These are phyloP conservation scores for Penicillium arizonense DNA, from an alignment of 495 filamentous ascomycete species.

Conservation along the genomic window DNA sequence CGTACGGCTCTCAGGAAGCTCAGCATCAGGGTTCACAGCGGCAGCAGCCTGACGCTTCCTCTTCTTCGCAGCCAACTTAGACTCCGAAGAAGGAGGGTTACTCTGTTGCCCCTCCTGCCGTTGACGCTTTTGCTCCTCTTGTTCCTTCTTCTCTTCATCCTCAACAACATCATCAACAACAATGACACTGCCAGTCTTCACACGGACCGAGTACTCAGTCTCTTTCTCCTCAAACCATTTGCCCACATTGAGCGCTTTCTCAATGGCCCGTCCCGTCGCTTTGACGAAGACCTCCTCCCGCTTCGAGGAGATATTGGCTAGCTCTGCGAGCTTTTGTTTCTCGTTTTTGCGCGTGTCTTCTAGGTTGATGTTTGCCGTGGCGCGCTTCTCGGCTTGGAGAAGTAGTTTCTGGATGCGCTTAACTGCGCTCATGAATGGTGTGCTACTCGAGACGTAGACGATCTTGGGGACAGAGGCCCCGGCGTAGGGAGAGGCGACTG, in stretches of 20 bases:
- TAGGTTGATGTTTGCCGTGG: slow-evolving; percentile 39
- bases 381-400: slow-evolving; percentile 58
- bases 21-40: slow-evolving; percentile 38
- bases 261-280: slow-evolving; percentile 77
- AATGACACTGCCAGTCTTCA: slow-evolving; percentile 63
- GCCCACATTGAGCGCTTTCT: slow-evolving; percentile 63
- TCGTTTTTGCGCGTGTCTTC: slow-evolving; percentile 41
- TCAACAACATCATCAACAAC: slow-evolving; percentile 71
- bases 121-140: slow-evolving; percentile 19
- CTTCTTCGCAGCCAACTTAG: slow-evolving; percentile 35
- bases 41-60: slow-evolving; percentile 30
- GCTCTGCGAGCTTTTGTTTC: slow-evolving; percentile 31
- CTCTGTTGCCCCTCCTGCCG: slow-evolving; percentile 19
- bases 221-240: slow-evolving; percentile 60
- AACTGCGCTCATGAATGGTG: slow-evolving; percentile 79
- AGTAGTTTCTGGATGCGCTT: slow-evolving; percentile 78
- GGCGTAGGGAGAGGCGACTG: slow-evolving; percentile 57
- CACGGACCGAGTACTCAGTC: slow-evolving; percentile 51
- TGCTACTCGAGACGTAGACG: slow-evolving; percentile 74
- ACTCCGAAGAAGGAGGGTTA: neutral
- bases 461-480: slow-evolving; percentile 53
- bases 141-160: slow-evolving; percentile 29
- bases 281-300: slow-evolving; percentile 68
- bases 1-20: slow-evolving; percentile 59
- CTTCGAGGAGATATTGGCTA: slow-evolving; percentile 38